phyloP scores from a whole-genome alignment of 192 early-diverging fungal species.

The Backusella tuberculispora region DNA sequence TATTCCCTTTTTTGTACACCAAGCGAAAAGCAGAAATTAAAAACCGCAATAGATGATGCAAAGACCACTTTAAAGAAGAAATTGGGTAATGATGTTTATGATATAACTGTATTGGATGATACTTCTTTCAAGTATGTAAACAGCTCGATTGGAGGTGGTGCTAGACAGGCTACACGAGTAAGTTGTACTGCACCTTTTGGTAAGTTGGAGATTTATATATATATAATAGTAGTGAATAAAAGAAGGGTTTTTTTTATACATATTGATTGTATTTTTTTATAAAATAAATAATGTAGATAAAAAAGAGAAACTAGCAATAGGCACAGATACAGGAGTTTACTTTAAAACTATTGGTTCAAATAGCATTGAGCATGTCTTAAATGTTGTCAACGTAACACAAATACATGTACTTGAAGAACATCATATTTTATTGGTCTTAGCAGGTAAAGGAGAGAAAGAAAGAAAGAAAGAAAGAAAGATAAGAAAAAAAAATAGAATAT shows the following conservation, averaged over 20 bases:
- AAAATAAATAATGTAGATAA: slow-evolving; percentile 31
- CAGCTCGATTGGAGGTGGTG: neutral
- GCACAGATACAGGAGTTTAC: slow-evolving; percentile 86
- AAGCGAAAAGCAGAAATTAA: slow-evolving; percentile 78
- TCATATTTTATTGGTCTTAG: slow-evolving; percentile 79
- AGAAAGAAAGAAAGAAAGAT: neutral
- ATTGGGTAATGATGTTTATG: slow-evolving; percentile 53
- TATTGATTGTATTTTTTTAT: neutral
- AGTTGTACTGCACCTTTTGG: slow-evolving; percentile 57
- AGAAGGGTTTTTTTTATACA: neutral
- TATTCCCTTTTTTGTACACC: slow-evolving; percentile 69
- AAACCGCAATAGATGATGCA: slow-evolving; percentile 75
- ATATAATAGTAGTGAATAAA: too few species aligned
- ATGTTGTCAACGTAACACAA: slow-evolving; percentile 77
- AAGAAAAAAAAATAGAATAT: slow-evolving; percentile 44
- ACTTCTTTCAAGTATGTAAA: slow-evolving; percentile 42
- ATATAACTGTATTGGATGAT: slow-evolving; percentile 55
- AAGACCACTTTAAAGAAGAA: slow-evolving; percentile 46
- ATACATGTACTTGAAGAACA: slow-evolving; percentile 81
- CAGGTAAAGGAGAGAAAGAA: slow-evolving; percentile 56
- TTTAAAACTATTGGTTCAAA: slow-evolving; percentile 47
- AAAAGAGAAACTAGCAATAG: slow-evolving; percentile 71
- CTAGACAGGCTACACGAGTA: slow-evolving; percentile 38
- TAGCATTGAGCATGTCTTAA: slow-evolving; percentile 58
- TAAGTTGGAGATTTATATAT: neutral